Evolutionary conservation across 768 basidiomycete species (phyloP).

Genomic region (Tylopilus rubrobrunneus): DNA sequence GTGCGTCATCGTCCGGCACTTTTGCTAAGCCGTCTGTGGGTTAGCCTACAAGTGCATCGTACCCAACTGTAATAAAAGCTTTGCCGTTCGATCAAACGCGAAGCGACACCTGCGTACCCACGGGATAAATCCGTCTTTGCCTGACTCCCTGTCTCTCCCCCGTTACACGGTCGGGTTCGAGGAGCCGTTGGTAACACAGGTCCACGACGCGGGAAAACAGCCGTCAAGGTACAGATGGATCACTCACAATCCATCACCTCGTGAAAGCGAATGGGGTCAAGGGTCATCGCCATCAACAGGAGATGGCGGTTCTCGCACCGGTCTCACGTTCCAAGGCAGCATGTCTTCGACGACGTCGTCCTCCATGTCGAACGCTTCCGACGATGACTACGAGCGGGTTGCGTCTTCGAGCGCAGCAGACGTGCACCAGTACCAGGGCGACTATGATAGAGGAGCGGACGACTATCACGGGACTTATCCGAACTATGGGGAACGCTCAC

Average conservation of each 20-base stretch:
- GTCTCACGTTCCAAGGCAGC: conserved; percentile 34
- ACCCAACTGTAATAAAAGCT: conserved; percentile 58
- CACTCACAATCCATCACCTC: conserved; percentile 34
- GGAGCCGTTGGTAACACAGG: conserved; percentile 42
- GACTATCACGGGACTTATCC: conserved; percentile 15
- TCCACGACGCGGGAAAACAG: conserved; percentile 35
- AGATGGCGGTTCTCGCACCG: conserved; percentile 22
- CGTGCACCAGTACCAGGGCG: conserved; percentile 30
- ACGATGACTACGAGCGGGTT: conserved; percentile 34
- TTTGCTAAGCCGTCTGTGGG: conserved; percentile 4
- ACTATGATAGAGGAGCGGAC: conserved; percentile 13
- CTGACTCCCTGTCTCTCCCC: conserved; percentile 19
- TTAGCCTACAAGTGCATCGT: conserved; percentile 46
- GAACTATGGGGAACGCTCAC: not conserved
- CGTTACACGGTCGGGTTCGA: conserved; percentile 42
- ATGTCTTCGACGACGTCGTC: conserved; percentile 36
- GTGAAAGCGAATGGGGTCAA: conserved; percentile 26
- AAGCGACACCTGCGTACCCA: conserved; percentile 78
- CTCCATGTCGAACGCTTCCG: conserved; percentile 28
- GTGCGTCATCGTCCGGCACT: not conserved
- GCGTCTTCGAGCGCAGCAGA: conserved; percentile 29
- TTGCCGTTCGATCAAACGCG: conserved; percentile 78
- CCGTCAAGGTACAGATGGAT: conserved; percentile 41
- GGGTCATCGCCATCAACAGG: conserved; percentile 4
- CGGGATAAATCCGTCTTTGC: conserved; percentile 39